Percentiles rank a stretch among this genome's conserved stretches.
Evolutionary conservation across 2,329 filamentous ascomycete species (phyloP).

Genomic region (Gaeumannomyces sp.): DNA sequence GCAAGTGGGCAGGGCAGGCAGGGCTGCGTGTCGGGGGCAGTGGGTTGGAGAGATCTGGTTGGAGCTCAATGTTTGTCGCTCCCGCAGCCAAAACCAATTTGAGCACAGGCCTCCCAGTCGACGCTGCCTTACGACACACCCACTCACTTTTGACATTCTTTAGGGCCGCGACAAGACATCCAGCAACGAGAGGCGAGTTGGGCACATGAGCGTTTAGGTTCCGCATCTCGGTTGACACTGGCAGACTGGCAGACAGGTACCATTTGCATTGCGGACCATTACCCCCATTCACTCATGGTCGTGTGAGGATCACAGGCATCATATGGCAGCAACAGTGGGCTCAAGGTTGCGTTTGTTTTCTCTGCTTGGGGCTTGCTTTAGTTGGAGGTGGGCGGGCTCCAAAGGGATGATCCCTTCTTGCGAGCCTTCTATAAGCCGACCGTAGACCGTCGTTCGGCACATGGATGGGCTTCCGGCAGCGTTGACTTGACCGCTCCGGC

Average conservation of each 20-base stretch:
- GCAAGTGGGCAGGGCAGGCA: background rate
- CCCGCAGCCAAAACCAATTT: background rate
- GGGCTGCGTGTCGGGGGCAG: background rate
- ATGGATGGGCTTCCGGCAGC: background rate
- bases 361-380: background rate
- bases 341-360: background rate
- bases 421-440: background rate
- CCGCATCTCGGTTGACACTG: background rate
- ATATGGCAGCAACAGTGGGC: background rate
- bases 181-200: background rate
- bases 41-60: background rate
- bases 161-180: background rate
- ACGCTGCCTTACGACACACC: background rate
- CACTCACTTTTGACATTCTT: background rate
- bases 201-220: background rate
- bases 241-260: no score
- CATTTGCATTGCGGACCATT: background rate
- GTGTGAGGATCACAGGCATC: background rate
- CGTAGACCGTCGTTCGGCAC: background rate
- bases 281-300: background rate
- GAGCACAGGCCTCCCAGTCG: background rate
- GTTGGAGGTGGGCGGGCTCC: background rate
- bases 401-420: background rate
- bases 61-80: background rate
- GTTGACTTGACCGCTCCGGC: background rate